Evolutionary conservation across 345 rosid species (phyloP), one percentile per base, ranked within the genome.

Genomic region (Cochlearia excelsa): DNA sequence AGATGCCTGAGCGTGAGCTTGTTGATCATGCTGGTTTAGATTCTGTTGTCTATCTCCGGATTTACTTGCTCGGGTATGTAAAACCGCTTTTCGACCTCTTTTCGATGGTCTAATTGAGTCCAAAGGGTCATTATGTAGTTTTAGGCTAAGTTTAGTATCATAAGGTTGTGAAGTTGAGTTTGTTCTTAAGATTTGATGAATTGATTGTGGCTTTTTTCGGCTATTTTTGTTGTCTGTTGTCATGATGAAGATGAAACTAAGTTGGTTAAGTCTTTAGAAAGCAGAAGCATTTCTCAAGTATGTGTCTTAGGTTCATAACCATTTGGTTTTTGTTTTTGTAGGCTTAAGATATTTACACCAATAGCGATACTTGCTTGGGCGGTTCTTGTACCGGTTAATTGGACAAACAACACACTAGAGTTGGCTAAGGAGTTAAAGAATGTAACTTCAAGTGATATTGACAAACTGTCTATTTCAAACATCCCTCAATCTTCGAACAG

Each of bases 21-120:
- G 81, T 93, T 59, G 99, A 93, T 11, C 99, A 93, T 62, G 99
- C 99, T 0, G 99, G 99, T 42, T 75, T 93, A 81, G 97, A 93
- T 70, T 93, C 97, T 41, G 99, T 80, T 27, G 99, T 81, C 30
- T 93, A 89, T 65, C 79, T 93, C 79, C 80, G 97, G 49, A 88
- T 93, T 61, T 93, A 93, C 86, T 75, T 79, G 87, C 57, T 93
- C 44, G 99, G 99, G 97, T 89, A 80, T 30, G 23, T 16, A 16
- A 16, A 26, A 0, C 39, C 44, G 41, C 1, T 26, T 54, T 59
- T 52, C 2, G 5, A 0, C 39, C 44, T 33, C 1, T 26, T 54
- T 59, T 52, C 2, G 5, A 7, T 31, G 42, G 53, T 46, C 46
- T 47, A 41, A 1, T 38, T 30, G 49, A 16, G 59, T 51, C 35